Base-by-base conservation (phyloP, 108 stramenopile species). In the Nitzschia sp. region DNA sequence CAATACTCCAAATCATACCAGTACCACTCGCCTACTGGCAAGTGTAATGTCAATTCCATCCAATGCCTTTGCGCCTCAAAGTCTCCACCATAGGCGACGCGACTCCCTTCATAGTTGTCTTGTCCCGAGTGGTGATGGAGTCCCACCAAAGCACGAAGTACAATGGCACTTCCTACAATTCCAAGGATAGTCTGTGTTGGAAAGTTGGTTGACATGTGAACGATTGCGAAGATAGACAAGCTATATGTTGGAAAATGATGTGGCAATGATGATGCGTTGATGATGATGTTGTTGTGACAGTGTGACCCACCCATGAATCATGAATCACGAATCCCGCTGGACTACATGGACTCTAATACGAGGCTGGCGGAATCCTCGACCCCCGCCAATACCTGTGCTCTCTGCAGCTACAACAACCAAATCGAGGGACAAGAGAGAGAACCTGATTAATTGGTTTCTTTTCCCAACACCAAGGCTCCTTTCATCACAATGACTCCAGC, bases 21-120 rank as follows among this genome's bases (percentile, higher is more conserved):
- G 70, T 98, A 98, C 97, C 97, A 98, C 34, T 96, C 86, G 6
- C 61, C 71, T 8, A 95, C 53, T 6, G 95, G 94, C 15, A 95
- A 66, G 61, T 90, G 79, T 25, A 64, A 15, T 2, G 97, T 96
- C 22, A 98, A 46, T 67, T 98, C 97, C 95, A 98, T 97, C 97
- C 97, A 98, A 75, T 98, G 97, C 50, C 97, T 78, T 74, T 98
- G 96, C 0, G 96, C 97, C 73, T 98, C 97, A 73, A 87, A 98
- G 63, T 98, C 97, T n/a, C 97, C 97, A 10, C 91, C 91, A 64
- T 93, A 83, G 0, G 81, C 72, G n/a, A 38, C 51, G 15, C 53
- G 55, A 44, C 57, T 62, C 15, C 91, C 91, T 50, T 93, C 88
- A 53, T 90, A 77, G 61, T 90, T 83, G 71, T 83, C 86, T 80